A percentile compares a stretch with the other conserved stretches of the same genome.
phyloP scores from a whole-genome alignment of 768 basidiomycete genomes.

The Russula lepida region DNA sequence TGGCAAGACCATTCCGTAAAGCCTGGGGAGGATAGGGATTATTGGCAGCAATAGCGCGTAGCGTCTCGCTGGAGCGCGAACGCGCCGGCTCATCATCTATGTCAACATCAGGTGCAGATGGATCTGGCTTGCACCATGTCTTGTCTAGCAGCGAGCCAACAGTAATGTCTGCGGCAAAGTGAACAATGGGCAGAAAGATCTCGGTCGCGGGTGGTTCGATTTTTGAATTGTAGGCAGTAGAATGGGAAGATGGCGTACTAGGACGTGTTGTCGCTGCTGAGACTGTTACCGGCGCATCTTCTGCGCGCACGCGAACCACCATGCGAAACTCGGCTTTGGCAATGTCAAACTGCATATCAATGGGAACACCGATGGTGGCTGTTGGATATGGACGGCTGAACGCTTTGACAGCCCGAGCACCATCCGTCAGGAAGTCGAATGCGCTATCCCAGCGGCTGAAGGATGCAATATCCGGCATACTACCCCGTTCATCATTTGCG shows the following conservation, averaged over 20 bases:
- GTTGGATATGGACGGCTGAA: slow-evolving; percentile 80
- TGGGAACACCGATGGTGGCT: slow-evolving; percentile 60
- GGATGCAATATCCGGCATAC: slow-evolving; percentile 20
- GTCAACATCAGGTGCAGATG: slow-evolving; percentile 13
- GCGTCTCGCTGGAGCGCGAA: slow-evolving; percentile 18
- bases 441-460: slow-evolving; percentile 39
- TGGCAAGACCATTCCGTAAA: slow-evolving; percentile 44
- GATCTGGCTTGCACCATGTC: not conserved
- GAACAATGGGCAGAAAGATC: slow-evolving; percentile 84
- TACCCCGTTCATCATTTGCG: slow-evolving; percentile 16
- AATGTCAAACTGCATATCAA: slow-evolving; percentile 69
- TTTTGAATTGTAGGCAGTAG: slow-evolving; percentile 22
- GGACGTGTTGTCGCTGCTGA: slow-evolving; percentile 16
- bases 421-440: slow-evolving; percentile 73
- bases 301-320: slow-evolving; percentile 50
- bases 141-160: slow-evolving; percentile 18
- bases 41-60: slow-evolving; percentile 12
- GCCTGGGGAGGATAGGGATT: slow-evolving; percentile 14
- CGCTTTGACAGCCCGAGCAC: slow-evolving; percentile 75
- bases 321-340: slow-evolving; percentile 60
- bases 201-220: slow-evolving; percentile 59
- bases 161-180: slow-evolving; percentile 54
- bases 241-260: slow-evolving; percentile 18
- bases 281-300: slow-evolving; percentile 37
- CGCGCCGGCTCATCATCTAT: not conserved